Evolutionary conservation across 2,329 filamentous ascomycete genomes (phyloP).

Genomic region (Epichloe scottii): DNA sequence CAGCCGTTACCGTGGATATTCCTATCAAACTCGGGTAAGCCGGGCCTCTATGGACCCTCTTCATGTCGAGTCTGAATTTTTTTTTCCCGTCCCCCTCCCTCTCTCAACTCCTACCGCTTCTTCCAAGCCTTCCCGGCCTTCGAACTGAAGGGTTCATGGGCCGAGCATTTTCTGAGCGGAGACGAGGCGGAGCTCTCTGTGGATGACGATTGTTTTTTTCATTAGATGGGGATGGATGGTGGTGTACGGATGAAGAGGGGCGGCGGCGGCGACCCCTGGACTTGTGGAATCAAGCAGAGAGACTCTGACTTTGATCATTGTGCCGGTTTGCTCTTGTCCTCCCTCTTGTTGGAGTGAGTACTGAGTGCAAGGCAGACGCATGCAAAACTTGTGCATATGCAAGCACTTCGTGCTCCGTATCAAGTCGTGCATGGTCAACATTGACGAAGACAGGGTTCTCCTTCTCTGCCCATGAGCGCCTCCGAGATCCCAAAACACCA

Average conservation of each 20-base stretch:
- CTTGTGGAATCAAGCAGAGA: too few relatives aligned
- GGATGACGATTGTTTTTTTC: constrained; percentile 3
- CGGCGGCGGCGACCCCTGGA: neutral
- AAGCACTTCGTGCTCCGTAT: too few relatives aligned
- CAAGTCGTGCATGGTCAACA: neutral
- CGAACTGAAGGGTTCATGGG: neutral
- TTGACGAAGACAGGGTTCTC: neutral
- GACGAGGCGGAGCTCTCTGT: constrained; percentile 4
- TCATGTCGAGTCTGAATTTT: neutral
- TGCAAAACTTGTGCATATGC: neutral
- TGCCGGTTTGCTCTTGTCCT: neutral
- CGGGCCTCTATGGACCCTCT: neutral
- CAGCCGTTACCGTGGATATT: neutral
- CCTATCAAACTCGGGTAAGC: neutral
- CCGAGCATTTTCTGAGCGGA: neutral
- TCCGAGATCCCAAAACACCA: too few relatives aligned
- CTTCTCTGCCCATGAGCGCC: neutral
- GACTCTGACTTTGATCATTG: neutral
- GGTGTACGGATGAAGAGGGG: neutral
- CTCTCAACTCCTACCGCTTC: neutral
- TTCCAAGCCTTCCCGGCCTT: neutral
- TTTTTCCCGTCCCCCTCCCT: neutral
- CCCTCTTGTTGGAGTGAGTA: too few relatives aligned
- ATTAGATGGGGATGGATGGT: constrained; percentile 2
- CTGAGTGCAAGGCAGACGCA: too few relatives aligned